Conservation (phyloP, 2,329 filamentous ascomycete genomes). For the Ascocoryne sarcoides region DNA sequence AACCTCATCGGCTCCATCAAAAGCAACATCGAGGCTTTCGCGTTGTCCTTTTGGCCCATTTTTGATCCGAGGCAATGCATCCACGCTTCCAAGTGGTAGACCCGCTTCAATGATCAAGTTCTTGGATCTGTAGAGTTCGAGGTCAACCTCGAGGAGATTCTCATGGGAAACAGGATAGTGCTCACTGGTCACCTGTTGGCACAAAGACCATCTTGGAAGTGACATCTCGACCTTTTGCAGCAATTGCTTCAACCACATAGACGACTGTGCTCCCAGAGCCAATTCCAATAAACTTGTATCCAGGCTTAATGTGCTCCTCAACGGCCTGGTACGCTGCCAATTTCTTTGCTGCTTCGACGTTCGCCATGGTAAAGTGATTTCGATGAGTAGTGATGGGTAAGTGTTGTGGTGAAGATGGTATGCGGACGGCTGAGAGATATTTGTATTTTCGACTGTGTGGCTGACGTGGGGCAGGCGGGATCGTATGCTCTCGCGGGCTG, state of each 20-base stretch:
- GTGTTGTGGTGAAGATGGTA: neutral
- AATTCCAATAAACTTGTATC: constrained; percentile 63
- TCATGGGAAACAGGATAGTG: neutral
- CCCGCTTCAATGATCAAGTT: constrained; percentile 76
- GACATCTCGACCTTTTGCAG: constrained; percentile 44
- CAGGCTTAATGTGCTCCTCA: constrained; percentile 57
- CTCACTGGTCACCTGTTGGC: constrained; percentile 64
- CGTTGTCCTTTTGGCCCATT: constrained; percentile 29
- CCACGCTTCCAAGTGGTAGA: constrained; percentile 54
- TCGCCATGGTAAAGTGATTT: constrained; percentile 9
- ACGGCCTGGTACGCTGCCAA: constrained; percentile 68
- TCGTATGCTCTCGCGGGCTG: neutral
- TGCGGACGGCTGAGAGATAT: neutral
- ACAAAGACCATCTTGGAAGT: constrained; percentile 63
- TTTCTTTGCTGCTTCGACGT: constrained; percentile 66
- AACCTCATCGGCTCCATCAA: constrained; percentile 95
- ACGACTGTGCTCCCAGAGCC: constrained; percentile 75
- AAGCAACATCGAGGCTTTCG: constrained; percentile 71
- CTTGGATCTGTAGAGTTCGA: constrained; percentile 43
- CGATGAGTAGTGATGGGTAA: neutral
- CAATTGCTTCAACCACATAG: constrained; percentile 78
- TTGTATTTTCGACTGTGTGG: neutral
- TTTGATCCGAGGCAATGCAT: constrained; percentile 27
- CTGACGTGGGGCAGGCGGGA: neutral
- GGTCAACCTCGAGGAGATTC: neutral